Evolutionary conservation across 176 grass and related monocot genomes (phyloP).

Genomic region (Juncus inflexus): DNA sequence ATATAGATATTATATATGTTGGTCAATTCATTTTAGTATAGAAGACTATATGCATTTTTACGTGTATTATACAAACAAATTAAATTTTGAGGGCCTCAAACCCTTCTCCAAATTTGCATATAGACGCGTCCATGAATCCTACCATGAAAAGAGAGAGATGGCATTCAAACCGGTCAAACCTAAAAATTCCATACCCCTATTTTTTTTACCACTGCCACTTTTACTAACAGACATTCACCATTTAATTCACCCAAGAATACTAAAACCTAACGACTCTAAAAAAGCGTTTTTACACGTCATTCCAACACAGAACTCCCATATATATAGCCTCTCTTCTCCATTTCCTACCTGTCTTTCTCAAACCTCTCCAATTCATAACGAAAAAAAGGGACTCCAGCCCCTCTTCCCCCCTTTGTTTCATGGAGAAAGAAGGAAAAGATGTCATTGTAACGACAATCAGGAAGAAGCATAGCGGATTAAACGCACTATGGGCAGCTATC

Average conservation of each 20-base stretch:
- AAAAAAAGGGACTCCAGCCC: too few species aligned
- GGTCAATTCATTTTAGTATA: too few species aligned
- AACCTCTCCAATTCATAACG: too few species aligned
- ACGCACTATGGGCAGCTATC: slow-evolving; percentile 12
- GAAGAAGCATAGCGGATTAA: slow-evolving; percentile 2
- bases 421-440: slow-evolving; percentile 7
- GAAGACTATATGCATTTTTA: too few species aligned
- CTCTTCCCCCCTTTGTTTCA: neutral
- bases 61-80: too few species aligned
- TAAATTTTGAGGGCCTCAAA: too few species aligned
- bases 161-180: neutral
- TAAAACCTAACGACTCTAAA: neutral
- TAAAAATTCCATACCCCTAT: neutral
- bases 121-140: neutral
- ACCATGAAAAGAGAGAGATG: neutral
- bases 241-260: neutral
- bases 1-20: too few species aligned
- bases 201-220: slow-evolving; percentile 9
- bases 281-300: neutral
- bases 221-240: neutral
- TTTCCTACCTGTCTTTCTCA: too few species aligned
- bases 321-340: too few species aligned
- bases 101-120: too few species aligned
- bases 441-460: neutral
- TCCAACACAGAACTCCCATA: neutral